Evolutionary conservation across 768 basidiomycete genomes (phyloP), one percentile per base, ranked within the genome.

Genomic region (Phanerochaete sordida): DNA sequence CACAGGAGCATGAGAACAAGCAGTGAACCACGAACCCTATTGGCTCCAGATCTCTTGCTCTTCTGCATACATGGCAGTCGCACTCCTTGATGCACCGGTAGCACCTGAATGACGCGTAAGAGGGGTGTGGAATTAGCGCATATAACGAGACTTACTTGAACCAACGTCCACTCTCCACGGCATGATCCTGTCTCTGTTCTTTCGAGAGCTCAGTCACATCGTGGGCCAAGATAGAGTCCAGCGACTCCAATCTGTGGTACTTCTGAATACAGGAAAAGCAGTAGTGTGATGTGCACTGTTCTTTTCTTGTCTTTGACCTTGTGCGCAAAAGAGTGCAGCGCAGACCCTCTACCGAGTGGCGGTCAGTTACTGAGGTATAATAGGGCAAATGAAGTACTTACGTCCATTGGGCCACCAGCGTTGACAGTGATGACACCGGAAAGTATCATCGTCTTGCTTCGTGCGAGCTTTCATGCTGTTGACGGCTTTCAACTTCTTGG

Each of bases 351-450:
- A 49, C 5, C 24, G n/a, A 7, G 13, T 43, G 21, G 3, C 21
- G n/a, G n/a, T 54, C 12, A 54, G 50, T 28, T 3, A 27, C 3
- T 35, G 39, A 26, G 39, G 15, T 39, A 46, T 12, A 1, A 7
- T 9, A n/a, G 9, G 27, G 28, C 33, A 19, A 59, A 46, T 2
- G n/a, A 44, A 65, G 37, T 16, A 67, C 78, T 53, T 48, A 87
- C 88, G 73, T 48, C 73, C 67, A 28, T 70, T 67, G 64, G 83
- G 84, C 53, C 84, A 82, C 64, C 86, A 88, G 68, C 79, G 81
- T 62, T 77, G 78, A 71, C 90, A 90, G 66, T 90, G 89, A 69
- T 90, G 90, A 64, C 90, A 91, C 64, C 85, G 82, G 52, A 83
- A 19, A 71, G 50, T 69, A 77, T 67, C 66, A 43, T 43, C 39